phyloP scores from a whole-genome alignment of 1,284 basidiomycete species.

The Ganoderma sinense region DNA sequence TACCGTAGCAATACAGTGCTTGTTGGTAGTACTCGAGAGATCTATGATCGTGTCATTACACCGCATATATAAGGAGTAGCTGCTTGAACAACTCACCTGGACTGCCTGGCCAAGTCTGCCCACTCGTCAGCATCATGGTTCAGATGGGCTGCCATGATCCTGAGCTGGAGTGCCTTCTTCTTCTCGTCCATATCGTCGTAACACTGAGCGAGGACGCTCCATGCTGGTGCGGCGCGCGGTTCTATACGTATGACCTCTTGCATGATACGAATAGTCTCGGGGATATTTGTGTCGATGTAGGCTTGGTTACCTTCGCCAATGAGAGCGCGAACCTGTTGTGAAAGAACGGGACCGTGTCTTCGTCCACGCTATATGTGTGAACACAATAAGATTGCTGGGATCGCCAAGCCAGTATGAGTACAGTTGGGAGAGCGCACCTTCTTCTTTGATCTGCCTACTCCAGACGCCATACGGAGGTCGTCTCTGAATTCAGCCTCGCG shows the following conservation, averaged over 20 bases:
- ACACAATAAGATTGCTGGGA: constrained; percentile 59
- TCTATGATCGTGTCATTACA: not conserved
- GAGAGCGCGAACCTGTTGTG: constrained; percentile 77
- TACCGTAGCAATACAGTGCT: constrained; percentile 91
- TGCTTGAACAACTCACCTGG: constrained; percentile 56
- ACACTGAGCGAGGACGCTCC: constrained; percentile 87
- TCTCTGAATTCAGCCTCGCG: constrained; percentile 73
- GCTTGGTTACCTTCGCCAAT: constrained; percentile 91
- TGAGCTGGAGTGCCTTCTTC: constrained; percentile 81
- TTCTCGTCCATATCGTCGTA: constrained; percentile 75
- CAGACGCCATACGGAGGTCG: constrained; percentile 73
- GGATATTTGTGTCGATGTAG: constrained; percentile 78
- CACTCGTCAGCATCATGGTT: constrained; percentile 67
- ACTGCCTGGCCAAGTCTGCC: constrained; percentile 81
- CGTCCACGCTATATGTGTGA: constrained; percentile 59
- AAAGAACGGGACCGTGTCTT: constrained; percentile 64
- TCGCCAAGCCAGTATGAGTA: not conserved
- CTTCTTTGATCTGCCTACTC: constrained; percentile 62
- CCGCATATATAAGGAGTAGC: not conserved
- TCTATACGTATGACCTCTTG: constrained; percentile 95
- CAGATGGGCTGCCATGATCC: constrained; percentile 93
- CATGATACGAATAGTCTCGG: constrained; percentile 80
- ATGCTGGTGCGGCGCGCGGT: constrained; percentile 82
- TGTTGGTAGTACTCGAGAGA: constrained; percentile 77
- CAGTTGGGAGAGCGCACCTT: constrained; percentile 45